Evolutionary conservation across 2,329 filamentous ascomycete genomes (phyloP), one percentile per base, ranked within the genome.

Genomic region (Diaporthe sp.): DNA sequence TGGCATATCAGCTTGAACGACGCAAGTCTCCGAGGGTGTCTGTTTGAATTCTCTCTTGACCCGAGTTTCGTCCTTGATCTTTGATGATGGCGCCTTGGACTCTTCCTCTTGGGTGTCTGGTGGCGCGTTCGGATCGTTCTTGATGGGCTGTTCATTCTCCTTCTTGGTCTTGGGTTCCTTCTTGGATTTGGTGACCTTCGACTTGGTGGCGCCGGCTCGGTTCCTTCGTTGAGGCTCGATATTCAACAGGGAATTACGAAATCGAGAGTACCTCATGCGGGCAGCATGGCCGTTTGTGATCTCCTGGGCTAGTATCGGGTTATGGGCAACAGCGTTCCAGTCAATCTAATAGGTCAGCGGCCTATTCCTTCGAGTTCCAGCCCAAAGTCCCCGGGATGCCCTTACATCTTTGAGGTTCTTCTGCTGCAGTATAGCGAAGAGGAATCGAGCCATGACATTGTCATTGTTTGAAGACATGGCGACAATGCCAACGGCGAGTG

Each of bases 241-340:
- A 35, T 86, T 86, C 12, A 86, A 79, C 78, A 91, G 85, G 15
- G 85, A 81, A 13, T 83, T 79, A 37, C 84, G 82, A 79, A 90
- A 90, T 47, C 89, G 86, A 19, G 88, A 87, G 80, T 87, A 91
- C 71, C 89, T 85, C 89, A 91, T 91, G 63, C 89, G 87, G 42
- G 89, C 89, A 39, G 89, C 89, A 80, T 91, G 89, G 58, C 89
- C 89, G 78, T 91, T 91, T 76, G 88, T 86, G 74, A 91, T 91
- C 77, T 86, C 83, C 66, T 90, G 85, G 32, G 86, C 76, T 13
- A 91, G 84, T 63, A 89, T 84, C 27, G 89, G 88, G 75, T 90
- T 87, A 47, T 84, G 80, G 70, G 89, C 89, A 58, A 91, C 89
- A 79, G 85, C 81, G 75, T 88, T 87, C 89, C 89, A 91, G 79